Evolutionary conservation across 2,329 filamentous ascomycete species (phyloP).

Genomic region (Claviceps pazoutovae): DNA sequence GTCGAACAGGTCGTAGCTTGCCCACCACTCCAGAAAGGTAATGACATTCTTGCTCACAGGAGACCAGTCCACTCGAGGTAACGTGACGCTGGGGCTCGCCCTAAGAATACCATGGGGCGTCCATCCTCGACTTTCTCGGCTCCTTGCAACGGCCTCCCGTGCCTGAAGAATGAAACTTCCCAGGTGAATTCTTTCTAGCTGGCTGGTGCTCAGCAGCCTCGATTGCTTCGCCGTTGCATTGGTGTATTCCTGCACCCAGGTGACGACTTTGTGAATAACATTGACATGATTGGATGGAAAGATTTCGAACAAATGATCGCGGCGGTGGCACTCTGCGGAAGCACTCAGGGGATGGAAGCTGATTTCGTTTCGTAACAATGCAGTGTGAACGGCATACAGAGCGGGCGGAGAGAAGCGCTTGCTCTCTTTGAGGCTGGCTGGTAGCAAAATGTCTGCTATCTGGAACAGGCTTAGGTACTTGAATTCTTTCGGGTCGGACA

Average conservation of each 20-base stretch:
- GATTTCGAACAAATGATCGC: constrained; percentile 48
- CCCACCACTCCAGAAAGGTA: constrained; percentile 56
- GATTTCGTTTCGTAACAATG: constrained; percentile 44
- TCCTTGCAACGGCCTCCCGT: constrained; percentile 34
- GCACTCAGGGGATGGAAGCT: constrained; percentile 41
- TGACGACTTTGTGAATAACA: constrained; percentile 18
- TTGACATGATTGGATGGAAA: constrained; percentile 17
- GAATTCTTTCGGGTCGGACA: constrained; percentile 24
- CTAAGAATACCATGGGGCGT: constrained; percentile 33
- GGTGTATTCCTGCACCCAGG: constrained; percentile 21
- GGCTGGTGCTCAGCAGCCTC: constrained; percentile 7
- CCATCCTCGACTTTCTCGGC: constrained; percentile 33
- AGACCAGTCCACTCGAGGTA: constrained; percentile 16
- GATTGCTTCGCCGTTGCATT: constrained; percentile 9
- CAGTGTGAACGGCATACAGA: constrained; percentile 57
- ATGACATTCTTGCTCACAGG: constrained; percentile 36
- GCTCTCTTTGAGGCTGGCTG: constrained; percentile 19
- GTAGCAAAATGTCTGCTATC: constrained; percentile 32
- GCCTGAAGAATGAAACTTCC: constrained; percentile 36
- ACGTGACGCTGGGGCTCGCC: constrained; percentile 13
- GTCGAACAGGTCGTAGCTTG: constrained; percentile 40
- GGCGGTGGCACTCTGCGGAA: constrained; percentile 31
- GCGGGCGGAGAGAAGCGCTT: constrained; percentile 30
- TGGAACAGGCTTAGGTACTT: constrained; percentile 37
- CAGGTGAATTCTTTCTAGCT: constrained; percentile 15